phyloP scores from a whole-genome alignment of 257 asterid species.

The Perilla frutescens region DNA sequence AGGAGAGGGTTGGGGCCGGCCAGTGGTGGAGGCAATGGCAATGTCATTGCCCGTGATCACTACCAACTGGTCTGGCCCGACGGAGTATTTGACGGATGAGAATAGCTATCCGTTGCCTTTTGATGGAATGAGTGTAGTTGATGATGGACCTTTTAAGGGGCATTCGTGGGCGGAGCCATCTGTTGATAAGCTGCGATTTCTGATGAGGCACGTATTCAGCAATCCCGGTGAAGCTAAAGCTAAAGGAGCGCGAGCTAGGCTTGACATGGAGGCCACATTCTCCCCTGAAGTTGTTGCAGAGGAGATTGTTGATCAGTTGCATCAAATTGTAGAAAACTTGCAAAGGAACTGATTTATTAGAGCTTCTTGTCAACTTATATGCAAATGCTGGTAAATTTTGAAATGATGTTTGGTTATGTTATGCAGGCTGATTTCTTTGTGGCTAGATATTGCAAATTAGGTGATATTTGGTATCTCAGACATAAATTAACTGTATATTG shows the following conservation, averaged over 20 bases:
- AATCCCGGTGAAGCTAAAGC: constrained; percentile 55
- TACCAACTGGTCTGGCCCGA: constrained; percentile 94
- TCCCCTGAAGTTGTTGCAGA: constrained; percentile 69
- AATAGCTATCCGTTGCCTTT: constrained; percentile 74
- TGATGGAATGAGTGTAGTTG: constrained; percentile 66
- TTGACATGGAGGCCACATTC: constrained; percentile 65
- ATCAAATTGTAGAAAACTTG: constrained; percentile 32
- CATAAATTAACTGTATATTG: background rate
- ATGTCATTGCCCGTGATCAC: constrained; percentile 85
- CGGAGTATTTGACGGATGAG: constrained; percentile 70
- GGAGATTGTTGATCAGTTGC: constrained; percentile 55
- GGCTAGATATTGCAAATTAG: background rate
- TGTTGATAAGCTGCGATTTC: constrained; percentile 53
- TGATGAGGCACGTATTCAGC: constrained; percentile 61
- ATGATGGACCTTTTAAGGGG: constrained; percentile 77
- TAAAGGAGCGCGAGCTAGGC: constrained; percentile 71
- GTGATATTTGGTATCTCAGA: background rate
- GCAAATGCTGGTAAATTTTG: background rate
- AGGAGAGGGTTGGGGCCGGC: constrained; percentile 98
- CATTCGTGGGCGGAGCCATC: constrained; percentile 93
- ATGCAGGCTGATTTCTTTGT: background rate
- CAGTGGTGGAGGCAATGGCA: constrained; percentile 91
- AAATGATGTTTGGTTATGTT: background rate
- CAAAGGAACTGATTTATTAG: background rate
- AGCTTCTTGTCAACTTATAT: background rate